Evolutionary conservation across 2,329 filamentous ascomycete genomes (phyloP).

Genomic region (Sarocladium oryzae): DNA sequence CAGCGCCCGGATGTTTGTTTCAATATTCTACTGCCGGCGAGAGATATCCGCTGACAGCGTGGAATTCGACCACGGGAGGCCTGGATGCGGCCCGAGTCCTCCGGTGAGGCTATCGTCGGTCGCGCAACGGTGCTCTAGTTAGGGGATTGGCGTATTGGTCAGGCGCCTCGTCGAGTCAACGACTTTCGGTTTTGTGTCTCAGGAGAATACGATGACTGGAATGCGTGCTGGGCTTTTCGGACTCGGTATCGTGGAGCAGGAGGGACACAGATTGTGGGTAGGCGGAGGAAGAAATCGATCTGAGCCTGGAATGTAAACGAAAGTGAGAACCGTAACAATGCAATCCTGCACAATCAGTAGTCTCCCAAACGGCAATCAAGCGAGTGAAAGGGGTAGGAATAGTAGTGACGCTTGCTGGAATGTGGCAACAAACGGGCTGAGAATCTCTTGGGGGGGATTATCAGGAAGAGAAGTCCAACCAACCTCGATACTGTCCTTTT

Average conservation of each 20-base stretch:
- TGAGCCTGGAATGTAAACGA: conserved; percentile 6
- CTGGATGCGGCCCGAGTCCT: not conserved
- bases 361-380: conserved; percentile 6
- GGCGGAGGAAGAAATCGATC: not conserved
- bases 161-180: too few species aligned
- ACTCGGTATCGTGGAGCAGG: not conserved
- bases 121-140: not conserved
- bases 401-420: not conserved
- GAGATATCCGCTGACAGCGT: conserved; percentile 3
- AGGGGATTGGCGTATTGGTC: too few species aligned
- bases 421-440: not conserved
- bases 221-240: conserved; percentile 3
- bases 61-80: not conserved
- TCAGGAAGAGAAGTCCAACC: not conserved
- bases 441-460: not conserved
- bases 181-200: too few species aligned
- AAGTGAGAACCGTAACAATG: conserved; percentile 5
- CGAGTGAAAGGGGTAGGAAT: conserved; percentile 1
- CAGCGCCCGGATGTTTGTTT: not conserved
- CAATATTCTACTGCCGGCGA: not conserved
- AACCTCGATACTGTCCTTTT: not conserved
- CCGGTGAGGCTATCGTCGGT: not conserved
- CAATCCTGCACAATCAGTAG: conserved; percentile 9
- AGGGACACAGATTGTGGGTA: not conserved
- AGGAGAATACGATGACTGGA: conserved; percentile 1